These are phyloP conservation scores for Pseudevernia furfuracea DNA, from an alignment of 495 filamentous ascomycete genomes.

Conservation along the genomic window DNA sequence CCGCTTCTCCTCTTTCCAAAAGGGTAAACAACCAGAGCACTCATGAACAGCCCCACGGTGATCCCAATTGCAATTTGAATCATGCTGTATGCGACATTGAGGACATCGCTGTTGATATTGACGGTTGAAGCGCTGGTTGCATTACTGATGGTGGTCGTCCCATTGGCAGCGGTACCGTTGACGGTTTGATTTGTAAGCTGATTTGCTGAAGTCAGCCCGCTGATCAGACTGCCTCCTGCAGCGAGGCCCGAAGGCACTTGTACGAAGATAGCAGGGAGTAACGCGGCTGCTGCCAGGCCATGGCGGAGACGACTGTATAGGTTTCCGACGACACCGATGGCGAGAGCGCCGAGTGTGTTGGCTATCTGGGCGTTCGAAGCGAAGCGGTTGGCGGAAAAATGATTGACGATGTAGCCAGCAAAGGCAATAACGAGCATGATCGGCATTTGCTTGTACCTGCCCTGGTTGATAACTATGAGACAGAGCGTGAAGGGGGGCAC, in stretches of 20 bases:
- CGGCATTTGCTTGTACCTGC: constrained; percentile 82
- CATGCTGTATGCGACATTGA: constrained; percentile 80
- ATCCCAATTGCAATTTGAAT: constrained; percentile 91
- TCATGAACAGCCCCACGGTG: constrained; percentile 82
- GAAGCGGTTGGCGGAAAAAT: constrained; percentile 66
- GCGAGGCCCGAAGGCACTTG: constrained; percentile 88
- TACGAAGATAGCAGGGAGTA: constrained; percentile 91
- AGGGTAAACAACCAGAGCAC: constrained; percentile 81
- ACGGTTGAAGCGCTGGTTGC: constrained; percentile 29
- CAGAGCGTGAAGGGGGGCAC: constrained; percentile 76
- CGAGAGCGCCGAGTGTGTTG: constrained; percentile 77
- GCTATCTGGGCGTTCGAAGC: constrained; percentile 70
- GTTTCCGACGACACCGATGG: constrained; percentile 80
- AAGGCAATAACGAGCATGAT: constrained; percentile 79
- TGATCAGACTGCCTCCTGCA: constrained; percentile 71
- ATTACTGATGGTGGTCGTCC: constrained; percentile 42
- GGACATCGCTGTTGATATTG: constrained; percentile 58
- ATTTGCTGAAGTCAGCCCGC: constrained; percentile 77
- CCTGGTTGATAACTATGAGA: constrained; percentile 79
- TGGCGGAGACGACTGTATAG: constrained; percentile 77
- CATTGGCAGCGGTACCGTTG: constrained; percentile 32
- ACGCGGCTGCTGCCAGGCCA: constrained; percentile 77
- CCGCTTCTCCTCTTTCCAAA: constrained; percentile 85
- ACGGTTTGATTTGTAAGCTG: constrained; percentile 48
- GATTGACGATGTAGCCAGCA: constrained; percentile 81